Evolutionary conservation across 257 asterid species (phyloP).

Genomic region (Solanum chilense): DNA sequence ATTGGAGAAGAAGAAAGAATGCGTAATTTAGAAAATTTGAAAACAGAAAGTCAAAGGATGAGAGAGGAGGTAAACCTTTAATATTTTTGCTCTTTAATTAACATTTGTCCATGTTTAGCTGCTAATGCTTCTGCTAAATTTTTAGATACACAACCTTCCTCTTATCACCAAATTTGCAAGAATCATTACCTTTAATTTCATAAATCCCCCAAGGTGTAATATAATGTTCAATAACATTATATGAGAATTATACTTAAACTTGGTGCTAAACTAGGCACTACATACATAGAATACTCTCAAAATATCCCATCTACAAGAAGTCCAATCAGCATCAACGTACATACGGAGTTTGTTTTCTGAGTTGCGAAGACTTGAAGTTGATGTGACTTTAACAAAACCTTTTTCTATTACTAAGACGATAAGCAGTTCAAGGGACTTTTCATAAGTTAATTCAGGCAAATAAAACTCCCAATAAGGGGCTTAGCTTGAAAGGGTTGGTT

Average conservation of each 20-base stretch:
- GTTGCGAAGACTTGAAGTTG: not conserved
- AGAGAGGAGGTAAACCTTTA: not conserved
- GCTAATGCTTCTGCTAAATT: not conserved
- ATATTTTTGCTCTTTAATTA: not conserved
- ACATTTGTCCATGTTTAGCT: not conserved
- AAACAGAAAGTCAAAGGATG: not conserved
- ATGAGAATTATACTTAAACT: not conserved
- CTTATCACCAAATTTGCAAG: not conserved
- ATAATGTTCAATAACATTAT: too few relatives aligned
- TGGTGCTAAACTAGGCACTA: not conserved
- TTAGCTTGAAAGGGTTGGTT: too few relatives aligned
- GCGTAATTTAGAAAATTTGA: not conserved
- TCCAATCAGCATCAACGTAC: not conserved
- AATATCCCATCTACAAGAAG: not conserved
- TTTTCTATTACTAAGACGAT: too few relatives aligned
- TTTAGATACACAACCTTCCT: too few relatives aligned
- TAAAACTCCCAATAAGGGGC: too few relatives aligned
- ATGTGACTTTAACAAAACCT: too few relatives aligned
- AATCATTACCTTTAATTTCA: not conserved
- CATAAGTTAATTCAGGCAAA: too few relatives aligned
- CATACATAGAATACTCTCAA: not conserved
- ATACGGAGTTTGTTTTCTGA: not conserved
- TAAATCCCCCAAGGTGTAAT: not conserved
- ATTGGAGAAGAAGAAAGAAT: conserved; percentile 26
- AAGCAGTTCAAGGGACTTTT: too few relatives aligned